Conservation (phyloP, 1,284 basidiomycete genomes). For the Tylopilus sp. region DNA sequence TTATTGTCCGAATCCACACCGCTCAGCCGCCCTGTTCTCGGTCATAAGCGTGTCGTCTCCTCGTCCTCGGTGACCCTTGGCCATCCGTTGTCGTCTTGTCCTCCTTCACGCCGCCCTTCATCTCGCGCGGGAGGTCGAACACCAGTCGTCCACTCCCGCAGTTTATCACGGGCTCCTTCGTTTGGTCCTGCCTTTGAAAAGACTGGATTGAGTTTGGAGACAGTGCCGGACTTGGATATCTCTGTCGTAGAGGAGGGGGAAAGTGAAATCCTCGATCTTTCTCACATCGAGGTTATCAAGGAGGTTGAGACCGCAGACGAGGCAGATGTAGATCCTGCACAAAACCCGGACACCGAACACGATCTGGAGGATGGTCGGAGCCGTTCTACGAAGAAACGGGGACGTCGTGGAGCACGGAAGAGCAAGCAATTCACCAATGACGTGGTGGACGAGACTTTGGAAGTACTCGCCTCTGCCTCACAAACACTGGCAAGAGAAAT, state of each 20-base stretch:
- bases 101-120: slow-evolving; percentile 65
- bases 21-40: slow-evolving; percentile 28
- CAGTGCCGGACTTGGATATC: slow-evolving; percentile 28
- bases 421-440: slow-evolving; percentile 41
- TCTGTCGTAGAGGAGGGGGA: slow-evolving; percentile 24
- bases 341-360: slow-evolving; percentile 26
- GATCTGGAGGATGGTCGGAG: slow-evolving; percentile 40
- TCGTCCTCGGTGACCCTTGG: slow-evolving; percentile 58
- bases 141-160: slow-evolving; percentile 51
- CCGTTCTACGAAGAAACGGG: slow-evolving; percentile 68
- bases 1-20: slow-evolving; percentile 46
- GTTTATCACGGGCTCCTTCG: slow-evolving; percentile 58
- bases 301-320: slow-evolving; percentile 42
- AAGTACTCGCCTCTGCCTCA: slow-evolving; percentile 74
- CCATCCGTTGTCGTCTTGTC: slow-evolving; percentile 61
- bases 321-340: slow-evolving; percentile 34
- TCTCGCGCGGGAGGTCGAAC: slow-evolving; percentile 56
- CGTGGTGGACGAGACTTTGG: slow-evolving; percentile 53
- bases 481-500: slow-evolving; percentile 84
- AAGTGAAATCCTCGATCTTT: slow-evolving; percentile 12
- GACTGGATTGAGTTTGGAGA: slow-evolving; percentile 27
- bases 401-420: slow-evolving; percentile 78
- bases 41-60: slow-evolving; percentile 52
- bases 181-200: slow-evolving; percentile 55
- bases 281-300: slow-evolving; percentile 26